Base-by-base conservation (phyloP, 768 basidiomycete species). In the Boletus rubescentipes region DNA sequence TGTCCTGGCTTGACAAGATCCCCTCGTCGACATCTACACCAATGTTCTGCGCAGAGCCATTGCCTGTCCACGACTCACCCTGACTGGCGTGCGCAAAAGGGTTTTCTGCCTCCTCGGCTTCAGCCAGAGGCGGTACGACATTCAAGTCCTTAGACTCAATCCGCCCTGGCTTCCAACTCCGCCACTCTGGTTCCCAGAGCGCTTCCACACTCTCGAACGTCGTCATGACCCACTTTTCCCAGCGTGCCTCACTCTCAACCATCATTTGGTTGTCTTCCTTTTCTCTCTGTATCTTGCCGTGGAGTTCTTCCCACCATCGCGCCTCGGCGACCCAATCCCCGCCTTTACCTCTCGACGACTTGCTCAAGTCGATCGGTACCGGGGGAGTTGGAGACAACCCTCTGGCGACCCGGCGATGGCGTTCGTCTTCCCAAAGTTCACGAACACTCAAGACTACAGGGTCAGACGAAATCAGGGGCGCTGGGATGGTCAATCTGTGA, bases 401-500 rank as follows among this genome's bases (percentile, higher is more conserved):
- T 32, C 78, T 80, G 4, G 76, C 77, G 23, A 71, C 68, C 18
- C 95, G 79, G 9, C 93, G 82, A 11, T 78, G 77, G n/a, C 89
- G 83, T 72, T 99, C 96, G 62, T 98, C 94, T 46, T 95, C 91
- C 96, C 96, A 99, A 2, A 98, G 77, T 71, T 98, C 96, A 57
- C 91, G 85, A 42, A 98, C 89, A 63, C 92, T 87, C 38, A 86
- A 76, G 7, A 99, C 89, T 26, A 96, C 79, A 40, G 90, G 91
- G 60, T 91, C 90, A 11, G 78, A 58, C 50, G 84, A 67, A 15
- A 79, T 61, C 38, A 74, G 63, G 18, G 81, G 72, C 31, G 78
- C 70, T 50, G 87, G 83, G 54, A 93, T 89, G 26, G 67, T 58
- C 40, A 87, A 73, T 54, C 81, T 79, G 64, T 91, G 83, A 57